Base-by-base conservation (phyloP, 2,329 filamentous ascomycete species). In the Hypoxylon sp. region DNA sequence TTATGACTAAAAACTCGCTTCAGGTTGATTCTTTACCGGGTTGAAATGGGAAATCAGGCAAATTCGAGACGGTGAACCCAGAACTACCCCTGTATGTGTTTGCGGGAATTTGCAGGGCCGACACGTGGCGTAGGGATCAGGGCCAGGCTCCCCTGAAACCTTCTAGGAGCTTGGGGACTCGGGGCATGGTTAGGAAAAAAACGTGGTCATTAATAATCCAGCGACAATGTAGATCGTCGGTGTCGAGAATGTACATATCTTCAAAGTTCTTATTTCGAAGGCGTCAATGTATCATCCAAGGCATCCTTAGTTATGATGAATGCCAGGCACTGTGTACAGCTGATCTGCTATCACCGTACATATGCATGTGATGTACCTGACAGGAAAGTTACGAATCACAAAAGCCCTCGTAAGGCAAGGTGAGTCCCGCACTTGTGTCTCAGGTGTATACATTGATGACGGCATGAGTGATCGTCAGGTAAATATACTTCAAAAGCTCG, bases 91-190 rank as follows among this genome's bases (percentile, higher is more conserved):
- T 58, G 47, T 29, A 37, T 12, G 21, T 43, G 23, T n/a, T 29
- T 37, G 30, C 61, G 56, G 48, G 46, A 46, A 32, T 52, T 47
- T 61, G 46, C 56, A 56, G 50, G 14, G 9, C 47, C 11, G 43
- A 39, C 62, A 57, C 62, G 62, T 65, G 62, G 62, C n/a, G 56
- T 55, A 61, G 51, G 62, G 56, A 52, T 65, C 27, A 46, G 16
- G 29, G 8, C n/a, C 41, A 34, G 41, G 43, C 21, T 16, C 48
- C 30, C 30, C n/a, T 37, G 48, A 52, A 43, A 43, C 41, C 32
- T 21, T 5, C 34, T 19, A 9, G 16, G 34, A 16, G 6, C 47
- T 55, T 41, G 53, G 53, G 53, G 53, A 37, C 27, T 37, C 37
- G 29, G 41, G 14, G 27, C 37, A 41, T 41, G 37, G 16, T 54